Percentiles rank a stretch among this genome's conserved stretches.
Conservation (phyloP, 2,329 filamentous ascomycete species). For the Epichloe amarillans region DNA sequence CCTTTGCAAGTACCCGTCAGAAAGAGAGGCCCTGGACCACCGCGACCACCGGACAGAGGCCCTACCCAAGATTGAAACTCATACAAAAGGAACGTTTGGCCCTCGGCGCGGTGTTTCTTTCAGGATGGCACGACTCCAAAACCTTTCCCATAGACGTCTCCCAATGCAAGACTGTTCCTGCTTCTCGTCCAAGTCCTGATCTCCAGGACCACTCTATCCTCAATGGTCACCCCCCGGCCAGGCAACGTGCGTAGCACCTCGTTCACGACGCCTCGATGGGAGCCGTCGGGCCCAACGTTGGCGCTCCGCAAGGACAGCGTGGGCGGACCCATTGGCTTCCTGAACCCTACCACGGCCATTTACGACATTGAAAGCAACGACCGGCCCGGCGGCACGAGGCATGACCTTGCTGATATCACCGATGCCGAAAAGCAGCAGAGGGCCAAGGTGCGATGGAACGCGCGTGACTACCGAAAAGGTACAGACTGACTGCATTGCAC, state of each 20-base stretch:
- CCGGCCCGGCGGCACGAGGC: not conserved
- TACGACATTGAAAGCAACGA: conserved; percentile 7
- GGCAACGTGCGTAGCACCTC: conserved; percentile 3
- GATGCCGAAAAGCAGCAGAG: conserved; percentile 2
- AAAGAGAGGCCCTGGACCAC: no score
- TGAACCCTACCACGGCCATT: conserved; percentile 8
- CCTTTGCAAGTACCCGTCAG: no score
- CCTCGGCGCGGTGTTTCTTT: no score
- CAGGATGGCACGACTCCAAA: no score
- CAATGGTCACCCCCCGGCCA: not conserved
- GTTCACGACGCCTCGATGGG: conserved; percentile 6
- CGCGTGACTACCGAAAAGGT: conserved; percentile 8
- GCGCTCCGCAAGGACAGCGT: conserved; percentile 8
- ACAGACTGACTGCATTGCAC: not conserved
- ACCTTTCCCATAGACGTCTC: no score
- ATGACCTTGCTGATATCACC: not conserved
- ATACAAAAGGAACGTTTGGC: no score
- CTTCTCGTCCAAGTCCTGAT: not conserved
- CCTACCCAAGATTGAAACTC: no score
- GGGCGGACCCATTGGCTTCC: conserved; percentile 7
- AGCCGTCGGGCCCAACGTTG: conserved; percentile 6
- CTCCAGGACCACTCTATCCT: not conserved
- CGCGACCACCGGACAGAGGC: no score
- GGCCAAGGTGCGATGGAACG: conserved; percentile 8
- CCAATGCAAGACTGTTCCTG: no score